Evolutionary conservation across 768 basidiomycete genomes (phyloP).

Genomic region (Hydnum rufescens): DNA sequence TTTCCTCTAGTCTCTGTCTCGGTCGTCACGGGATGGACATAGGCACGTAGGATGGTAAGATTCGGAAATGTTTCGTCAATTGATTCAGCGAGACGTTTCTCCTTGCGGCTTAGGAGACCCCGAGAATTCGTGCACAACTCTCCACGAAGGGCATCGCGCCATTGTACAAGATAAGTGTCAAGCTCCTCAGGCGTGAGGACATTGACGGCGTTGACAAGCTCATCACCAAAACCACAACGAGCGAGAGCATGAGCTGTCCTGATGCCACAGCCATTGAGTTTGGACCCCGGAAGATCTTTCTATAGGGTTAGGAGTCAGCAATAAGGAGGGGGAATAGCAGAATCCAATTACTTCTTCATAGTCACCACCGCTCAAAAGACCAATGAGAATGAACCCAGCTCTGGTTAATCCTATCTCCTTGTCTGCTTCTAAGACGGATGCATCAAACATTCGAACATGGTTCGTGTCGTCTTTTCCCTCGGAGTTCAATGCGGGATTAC

Average conservation of each 20-base stretch:
- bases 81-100: constrained; percentile 38
- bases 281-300: constrained; percentile 13
- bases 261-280: constrained; percentile 45
- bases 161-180: constrained; percentile 32
- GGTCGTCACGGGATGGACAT: constrained; percentile 58
- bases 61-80: constrained; percentile 52
- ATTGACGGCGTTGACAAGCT: constrained; percentile 38
- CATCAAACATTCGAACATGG: constrained; percentile 29
- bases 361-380: constrained; percentile 75
- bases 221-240: constrained; percentile 60
- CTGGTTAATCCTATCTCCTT: constrained; percentile 31
- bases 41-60: constrained; percentile 53
- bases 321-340: not conserved
- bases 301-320: not conserved
- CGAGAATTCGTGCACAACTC: constrained; percentile 53
- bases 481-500: constrained; percentile 41
- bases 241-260: constrained; percentile 61
- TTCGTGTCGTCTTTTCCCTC: constrained; percentile 58
- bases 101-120: constrained; percentile 43
- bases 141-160: constrained; percentile 40
- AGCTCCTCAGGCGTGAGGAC: constrained; percentile 28
- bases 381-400: constrained; percentile 62
- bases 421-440: constrained; percentile 26
- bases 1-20: constrained; percentile 29
- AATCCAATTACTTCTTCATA: constrained; percentile 36